Percentiles rank a stretch among this genome's conserved stretches.
These are phyloP conservation scores for Glutinoglossum americanum DNA, from an alignment of 495 filamentous ascomycete species.

Conservation along the genomic window DNA sequence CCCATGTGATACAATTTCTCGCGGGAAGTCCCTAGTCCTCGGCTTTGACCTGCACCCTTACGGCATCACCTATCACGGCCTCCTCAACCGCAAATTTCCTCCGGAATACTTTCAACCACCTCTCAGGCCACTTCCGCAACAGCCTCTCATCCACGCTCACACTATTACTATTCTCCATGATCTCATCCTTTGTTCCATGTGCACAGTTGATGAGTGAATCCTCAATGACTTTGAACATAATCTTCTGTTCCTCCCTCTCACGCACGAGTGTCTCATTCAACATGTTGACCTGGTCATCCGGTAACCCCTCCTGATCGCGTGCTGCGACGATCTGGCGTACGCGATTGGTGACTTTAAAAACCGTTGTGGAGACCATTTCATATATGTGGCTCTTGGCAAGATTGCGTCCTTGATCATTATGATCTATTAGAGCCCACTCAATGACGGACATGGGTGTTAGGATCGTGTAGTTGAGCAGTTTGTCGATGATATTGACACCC, in stretches of 20 bases:
- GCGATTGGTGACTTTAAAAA: slow-evolving; percentile 79
- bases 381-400: slow-evolving; percentile 56
- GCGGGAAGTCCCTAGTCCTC: background rate
- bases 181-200: slow-evolving; percentile 45
- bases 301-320: slow-evolving; percentile 28
- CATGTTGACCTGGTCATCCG: slow-evolving; percentile 36
- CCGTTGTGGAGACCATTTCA: slow-evolving; percentile 73
- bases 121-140: slow-evolving; percentile 57
- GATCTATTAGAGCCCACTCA: slow-evolving; percentile 61
- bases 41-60: background rate
- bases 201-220: slow-evolving; percentile 59
- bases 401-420: slow-evolving; percentile 38
- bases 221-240: slow-evolving; percentile 60
- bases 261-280: slow-evolving; percentile 40
- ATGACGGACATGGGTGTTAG: slow-evolving; percentile 63
- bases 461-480: slow-evolving; percentile 93
- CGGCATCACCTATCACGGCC: background rate
- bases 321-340: slow-evolving; percentile 61
- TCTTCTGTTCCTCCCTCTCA: slow-evolving; percentile 51
- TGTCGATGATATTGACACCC: slow-evolving; percentile 85
- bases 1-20: too few relatives aligned
- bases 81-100: slow-evolving; percentile 73
- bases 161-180: slow-evolving; percentile 32
- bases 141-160: slow-evolving; percentile 32
- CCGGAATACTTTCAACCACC: slow-evolving; percentile 72